Percentiles rank a stretch among this genome's conserved stretches.
Conservation (phyloP, 768 basidiomycete species). For the Scleroderma bovista region DNA sequence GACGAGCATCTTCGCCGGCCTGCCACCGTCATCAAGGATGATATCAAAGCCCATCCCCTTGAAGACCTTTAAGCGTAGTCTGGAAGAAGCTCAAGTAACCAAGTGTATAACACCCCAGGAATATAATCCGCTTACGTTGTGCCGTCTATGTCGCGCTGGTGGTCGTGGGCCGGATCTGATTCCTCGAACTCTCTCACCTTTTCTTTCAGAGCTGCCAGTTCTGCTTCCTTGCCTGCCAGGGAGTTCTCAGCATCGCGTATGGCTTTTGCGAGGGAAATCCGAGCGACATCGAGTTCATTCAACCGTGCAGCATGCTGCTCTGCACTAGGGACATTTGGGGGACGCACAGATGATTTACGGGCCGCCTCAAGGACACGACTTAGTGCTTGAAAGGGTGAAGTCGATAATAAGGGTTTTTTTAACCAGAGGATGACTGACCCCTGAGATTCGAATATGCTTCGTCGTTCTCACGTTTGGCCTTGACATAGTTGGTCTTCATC, state of each 20-base stretch:
- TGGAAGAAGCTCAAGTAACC: conserved; percentile 22
- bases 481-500: conserved; percentile 51
- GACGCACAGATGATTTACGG: conserved; percentile 63
- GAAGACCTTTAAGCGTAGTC: conserved; percentile 63
- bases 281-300: conserved; percentile 59
- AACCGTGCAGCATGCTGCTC: conserved; percentile 54
- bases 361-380: conserved; percentile 63
- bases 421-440: conserved; percentile 32
- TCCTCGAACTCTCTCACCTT: conserved; percentile 55
- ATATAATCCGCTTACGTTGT: conserved; percentile 42
- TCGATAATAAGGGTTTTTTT: background rate
- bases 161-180: conserved; percentile 68
- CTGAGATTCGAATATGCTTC: conserved; percentile 61
- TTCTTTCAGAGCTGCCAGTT: conserved; percentile 63
- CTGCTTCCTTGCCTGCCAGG: conserved; percentile 62
- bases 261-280: conserved; percentile 64
- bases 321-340: conserved; percentile 61
- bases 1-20: conserved; percentile 57
- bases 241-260: conserved; percentile 68
- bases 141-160: conserved; percentile 63
- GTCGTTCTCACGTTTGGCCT: conserved; percentile 62
- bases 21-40: conserved; percentile 47
- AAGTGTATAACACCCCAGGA: conserved; percentile 2
- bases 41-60: conserved; percentile 71
- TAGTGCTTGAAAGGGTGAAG: conserved; percentile 40